Conservation (phyloP, 805 yeast species). For the Dipodascopsis tothii region DNA sequence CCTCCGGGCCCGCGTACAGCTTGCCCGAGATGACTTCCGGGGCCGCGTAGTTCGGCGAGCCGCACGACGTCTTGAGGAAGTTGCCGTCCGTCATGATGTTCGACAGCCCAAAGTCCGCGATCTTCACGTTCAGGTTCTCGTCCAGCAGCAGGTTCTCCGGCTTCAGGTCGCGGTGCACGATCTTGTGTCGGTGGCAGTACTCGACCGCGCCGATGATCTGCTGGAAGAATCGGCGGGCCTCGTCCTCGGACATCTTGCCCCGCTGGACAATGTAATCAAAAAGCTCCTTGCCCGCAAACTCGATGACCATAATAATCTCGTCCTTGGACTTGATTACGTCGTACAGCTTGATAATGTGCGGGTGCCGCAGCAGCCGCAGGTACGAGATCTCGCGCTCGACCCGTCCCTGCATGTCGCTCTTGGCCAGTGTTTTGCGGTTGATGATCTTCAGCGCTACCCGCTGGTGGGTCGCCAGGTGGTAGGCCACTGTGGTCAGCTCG, state of each 20-base stretch:
- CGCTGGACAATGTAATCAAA: slow-evolving; percentile 92
- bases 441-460: slow-evolving; percentile 89
- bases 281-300: slow-evolving; percentile 91
- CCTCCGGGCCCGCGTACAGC: slow-evolving; percentile 95
- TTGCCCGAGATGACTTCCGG: slow-evolving; percentile 95
- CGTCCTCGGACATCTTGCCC: slow-evolving; percentile 82
- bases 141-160: slow-evolving; percentile 89
- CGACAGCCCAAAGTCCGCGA: slow-evolving; percentile 91
- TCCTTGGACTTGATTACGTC: slow-evolving; percentile 93
- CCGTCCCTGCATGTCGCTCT: slow-evolving; percentile 94
- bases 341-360: slow-evolving; percentile 89
- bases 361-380: slow-evolving; percentile 79
- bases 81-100: slow-evolving; percentile 97
- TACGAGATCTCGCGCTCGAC: slow-evolving; percentile 91
- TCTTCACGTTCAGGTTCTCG: slow-evolving; percentile 84
- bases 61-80: slow-evolving; percentile 88
- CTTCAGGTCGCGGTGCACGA: slow-evolving; percentile 92
- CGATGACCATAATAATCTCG: slow-evolving; percentile 95
- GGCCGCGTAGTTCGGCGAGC: slow-evolving; percentile 95
- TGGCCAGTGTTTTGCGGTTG: slow-evolving; percentile 83
- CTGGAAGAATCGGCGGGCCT: slow-evolving; percentile 88
- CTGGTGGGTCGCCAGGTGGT: slow-evolving; percentile 81
- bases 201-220: slow-evolving; percentile 95
- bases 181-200: slow-evolving; percentile 92
- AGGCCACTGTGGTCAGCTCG: slow-evolving; percentile 26